Evolutionary conservation across 2,329 filamentous ascomycete species (phyloP), one percentile per base, ranked within the genome.

Genomic region (Juglanconis sp.): DNA sequence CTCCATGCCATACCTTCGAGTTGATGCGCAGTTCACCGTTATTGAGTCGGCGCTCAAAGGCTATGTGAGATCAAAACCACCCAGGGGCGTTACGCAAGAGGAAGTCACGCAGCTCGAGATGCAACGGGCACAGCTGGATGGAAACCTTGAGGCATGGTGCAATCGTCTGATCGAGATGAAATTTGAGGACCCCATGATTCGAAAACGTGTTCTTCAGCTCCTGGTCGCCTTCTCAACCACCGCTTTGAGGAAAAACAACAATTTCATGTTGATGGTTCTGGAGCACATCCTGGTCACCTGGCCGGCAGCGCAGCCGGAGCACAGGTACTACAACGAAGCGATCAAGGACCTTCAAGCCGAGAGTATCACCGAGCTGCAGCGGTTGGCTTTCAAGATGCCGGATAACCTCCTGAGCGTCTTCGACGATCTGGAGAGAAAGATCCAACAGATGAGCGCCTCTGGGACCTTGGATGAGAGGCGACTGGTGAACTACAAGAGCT

Each of bases 391-490:
- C 63, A 91, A 92, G 68, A 96, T 97, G 82, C 89, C 95, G 0
- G 91, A 98, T 71, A 89, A 96, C 70, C 87, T 99, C 63, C 81
- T 95, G 68, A 86, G 87, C 42, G 93, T 96, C 34, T 98, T 97
- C 71, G 89, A 94, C 60, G 86, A 95, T 67, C 84, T 99, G 34
- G 91, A 96, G 71, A 82, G 81, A 42, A 92, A 92, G 69, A 88
- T 98, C 62, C 88, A 89, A 62, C 89, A 94, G 71, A 87, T 96
- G 78, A 83, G 90, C 70, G 81, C 86, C 63, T 85, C 90, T 52
- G 86, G 89, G 35, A 82, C 84, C 57, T 77, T 90, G 35, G 94
- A 97, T 68, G 89, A 94, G 68, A 92, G 93, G 69, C 85, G 93
- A 36, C 87, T 91, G 60, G 88, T 95, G 69, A 91, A 93, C 1